phyloP scores from a whole-genome alignment of 805 yeast species.

The Ogataea trehaloabstinens region DNA sequence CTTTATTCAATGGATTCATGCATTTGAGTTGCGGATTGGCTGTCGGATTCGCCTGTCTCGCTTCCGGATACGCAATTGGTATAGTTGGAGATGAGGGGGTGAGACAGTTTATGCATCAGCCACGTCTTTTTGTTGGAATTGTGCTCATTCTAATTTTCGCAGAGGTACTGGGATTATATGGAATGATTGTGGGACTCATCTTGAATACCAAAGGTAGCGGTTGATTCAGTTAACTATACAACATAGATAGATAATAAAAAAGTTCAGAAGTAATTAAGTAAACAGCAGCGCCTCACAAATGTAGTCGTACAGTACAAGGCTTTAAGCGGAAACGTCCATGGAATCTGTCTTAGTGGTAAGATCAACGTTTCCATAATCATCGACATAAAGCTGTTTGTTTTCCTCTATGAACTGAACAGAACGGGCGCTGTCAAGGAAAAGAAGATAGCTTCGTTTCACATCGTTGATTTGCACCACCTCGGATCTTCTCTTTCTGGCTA shows the following conservation, averaged over 20 bases:
- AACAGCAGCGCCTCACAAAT: no score
- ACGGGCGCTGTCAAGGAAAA: constrained; percentile 85
- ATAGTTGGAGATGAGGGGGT: constrained; percentile 99
- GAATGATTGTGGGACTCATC: constrained; percentile 92
- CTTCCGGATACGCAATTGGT: constrained; percentile 98
- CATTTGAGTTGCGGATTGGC: constrained; percentile 94
- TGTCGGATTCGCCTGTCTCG: constrained; percentile 94
- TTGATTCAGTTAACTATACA: constrained; percentile 18
- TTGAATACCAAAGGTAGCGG: constrained; percentile 86
- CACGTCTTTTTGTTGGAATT: constrained; percentile 96
- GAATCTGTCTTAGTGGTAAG: constrained; percentile 36
- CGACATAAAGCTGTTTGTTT: constrained; percentile 56
- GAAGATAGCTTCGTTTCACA: constrained; percentile 75
- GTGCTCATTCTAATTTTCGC: constrained; percentile 96
- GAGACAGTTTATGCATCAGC: constrained; percentile 96
- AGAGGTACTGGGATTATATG: constrained; percentile 93
- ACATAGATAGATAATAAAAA: background rate
- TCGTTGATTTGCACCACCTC: constrained; percentile 65
- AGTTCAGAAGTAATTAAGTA: no score
- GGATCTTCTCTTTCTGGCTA: constrained; percentile 72
- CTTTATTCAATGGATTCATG: constrained; percentile 95
- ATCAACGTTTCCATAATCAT: constrained; percentile 71
- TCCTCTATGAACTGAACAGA: constrained; percentile 68
- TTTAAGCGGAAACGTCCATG: constrained; percentile 34
- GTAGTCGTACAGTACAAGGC: no score